These are phyloP conservation scores for Leucocoprinus birnbaumii DNA, from an alignment of 768 basidiomycete genomes.

Conservation along the genomic window DNA sequence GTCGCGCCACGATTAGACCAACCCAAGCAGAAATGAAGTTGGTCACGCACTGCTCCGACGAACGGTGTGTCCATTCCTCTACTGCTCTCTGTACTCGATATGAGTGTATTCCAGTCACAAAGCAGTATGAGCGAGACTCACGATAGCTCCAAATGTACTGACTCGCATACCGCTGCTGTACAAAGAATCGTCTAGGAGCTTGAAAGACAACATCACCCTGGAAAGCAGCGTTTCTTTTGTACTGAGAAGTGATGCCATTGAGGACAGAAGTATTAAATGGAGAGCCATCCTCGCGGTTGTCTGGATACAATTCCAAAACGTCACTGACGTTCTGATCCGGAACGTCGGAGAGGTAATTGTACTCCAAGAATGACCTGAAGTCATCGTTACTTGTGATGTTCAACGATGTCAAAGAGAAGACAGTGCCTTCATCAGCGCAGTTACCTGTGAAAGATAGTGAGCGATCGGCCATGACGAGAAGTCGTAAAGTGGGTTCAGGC, in stretches of 20 bases:
- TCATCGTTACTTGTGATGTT: slow-evolving; percentile 34
- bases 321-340: slow-evolving; percentile 16
- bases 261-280: slow-evolving; percentile 44
- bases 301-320: slow-evolving; percentile 31
- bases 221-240: slow-evolving; percentile 48
- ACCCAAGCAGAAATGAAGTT: neutral
- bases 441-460: slow-evolving; percentile 30
- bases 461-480: too few species aligned
- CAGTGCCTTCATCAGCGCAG: slow-evolving; percentile 56
- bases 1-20: neutral
- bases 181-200: slow-evolving; percentile 46
- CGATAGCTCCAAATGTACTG: slow-evolving; percentile 44
- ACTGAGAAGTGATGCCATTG: slow-evolving; percentile 42
- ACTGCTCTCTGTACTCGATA: slow-evolving; percentile 33
- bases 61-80: slow-evolving; percentile 35
- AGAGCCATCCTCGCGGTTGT: slow-evolving; percentile 37
- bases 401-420: slow-evolving; percentile 40
- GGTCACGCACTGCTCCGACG: slow-evolving; percentile 38
- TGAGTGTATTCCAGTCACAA: neutral
- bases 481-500: too few species aligned
- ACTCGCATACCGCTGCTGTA: slow-evolving; percentile 34
- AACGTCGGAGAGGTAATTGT: slow-evolving; percentile 19
- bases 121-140: slow-evolving; percentile 19
- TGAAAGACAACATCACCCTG: slow-evolving; percentile 51
- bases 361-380: slow-evolving; percentile 19